Conservation (phyloP, 2,329 filamentous ascomycete genomes). For the Juglanconis oblonga region DNA sequence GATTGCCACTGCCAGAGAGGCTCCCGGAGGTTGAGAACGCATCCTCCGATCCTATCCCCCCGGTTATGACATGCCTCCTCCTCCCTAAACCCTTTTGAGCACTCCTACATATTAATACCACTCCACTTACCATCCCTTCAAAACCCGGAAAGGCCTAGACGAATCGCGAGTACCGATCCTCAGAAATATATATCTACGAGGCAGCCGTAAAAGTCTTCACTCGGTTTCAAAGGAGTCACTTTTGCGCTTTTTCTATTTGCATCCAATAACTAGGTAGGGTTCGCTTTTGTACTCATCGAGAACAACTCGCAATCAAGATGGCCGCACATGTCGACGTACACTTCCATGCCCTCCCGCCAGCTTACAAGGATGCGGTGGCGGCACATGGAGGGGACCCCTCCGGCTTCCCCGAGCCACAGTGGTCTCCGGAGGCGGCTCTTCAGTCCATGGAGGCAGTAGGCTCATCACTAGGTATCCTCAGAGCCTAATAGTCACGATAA, state of each 20-base stretch:
- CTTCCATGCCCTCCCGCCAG: constrained; percentile 14
- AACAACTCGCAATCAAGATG: background rate
- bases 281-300: background rate
- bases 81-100: background rate
- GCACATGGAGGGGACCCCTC: constrained; percentile 18
- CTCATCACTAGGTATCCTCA: constrained; percentile 4
- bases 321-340: constrained; percentile 17
- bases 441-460: constrained; percentile 15
- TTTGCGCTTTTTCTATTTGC: too few relatives aligned
- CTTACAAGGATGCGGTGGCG: constrained; percentile 14
- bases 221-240: too few relatives aligned
- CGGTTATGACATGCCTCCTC: background rate
- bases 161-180: too few relatives aligned
- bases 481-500: background rate
- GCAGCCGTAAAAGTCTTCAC: too few relatives aligned
- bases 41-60: constrained; percentile 6
- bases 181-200: background rate
- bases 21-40: background rate
- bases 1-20: background rate
- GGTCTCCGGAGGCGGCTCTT: constrained; percentile 16
- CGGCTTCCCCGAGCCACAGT: constrained; percentile 13
- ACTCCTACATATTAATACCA: background rate
- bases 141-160: background rate
- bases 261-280: background rate
- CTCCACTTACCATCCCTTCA: background rate